phyloP scores from a whole-genome alignment of 208 protist species.

The Angomonas deanei region DNA sequence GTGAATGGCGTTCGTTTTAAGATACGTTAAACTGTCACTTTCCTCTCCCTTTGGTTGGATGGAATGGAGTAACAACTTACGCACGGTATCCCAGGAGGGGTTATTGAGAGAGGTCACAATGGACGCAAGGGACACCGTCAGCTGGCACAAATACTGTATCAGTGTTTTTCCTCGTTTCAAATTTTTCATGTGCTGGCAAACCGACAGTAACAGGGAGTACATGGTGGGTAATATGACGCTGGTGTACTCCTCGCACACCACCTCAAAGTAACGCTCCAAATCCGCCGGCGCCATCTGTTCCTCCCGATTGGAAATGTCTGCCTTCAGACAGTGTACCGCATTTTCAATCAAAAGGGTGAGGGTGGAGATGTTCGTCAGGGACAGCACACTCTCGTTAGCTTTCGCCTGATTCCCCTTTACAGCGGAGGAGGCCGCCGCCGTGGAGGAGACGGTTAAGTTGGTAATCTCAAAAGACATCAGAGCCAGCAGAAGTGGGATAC shows the following conservation, averaged over 20 bases:
- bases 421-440: background rate
- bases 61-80: conserved; percentile 7
- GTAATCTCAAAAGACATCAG: conserved; percentile 19
- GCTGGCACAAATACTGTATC: conserved; percentile 21
- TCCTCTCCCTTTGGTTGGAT: background rate
- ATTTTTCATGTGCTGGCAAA: background rate
- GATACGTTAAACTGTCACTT: background rate
- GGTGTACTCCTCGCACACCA: background rate
- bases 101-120: conserved; percentile 32
- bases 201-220: background rate
- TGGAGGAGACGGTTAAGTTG: background rate
- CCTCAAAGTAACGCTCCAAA: background rate
- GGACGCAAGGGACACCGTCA: conserved; percentile 34
- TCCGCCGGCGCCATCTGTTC: background rate
- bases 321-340: background rate
- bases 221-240: background rate
- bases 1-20: conserved; percentile 9
- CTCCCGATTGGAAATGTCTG: background rate
- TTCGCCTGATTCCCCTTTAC: background rate
- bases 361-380: conserved; percentile 12
- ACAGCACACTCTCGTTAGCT: conserved; percentile 2
- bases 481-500: conserved; percentile 47
- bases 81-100: conserved; percentile 23
- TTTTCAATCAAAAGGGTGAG: background rate
- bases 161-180: background rate